A percentile compares a stretch with the other conserved stretches of the same genome.
Evolutionary conservation across 176 grass and related monocot species (phyloP).

Genomic region (Urochloa ruziziensis): DNA sequence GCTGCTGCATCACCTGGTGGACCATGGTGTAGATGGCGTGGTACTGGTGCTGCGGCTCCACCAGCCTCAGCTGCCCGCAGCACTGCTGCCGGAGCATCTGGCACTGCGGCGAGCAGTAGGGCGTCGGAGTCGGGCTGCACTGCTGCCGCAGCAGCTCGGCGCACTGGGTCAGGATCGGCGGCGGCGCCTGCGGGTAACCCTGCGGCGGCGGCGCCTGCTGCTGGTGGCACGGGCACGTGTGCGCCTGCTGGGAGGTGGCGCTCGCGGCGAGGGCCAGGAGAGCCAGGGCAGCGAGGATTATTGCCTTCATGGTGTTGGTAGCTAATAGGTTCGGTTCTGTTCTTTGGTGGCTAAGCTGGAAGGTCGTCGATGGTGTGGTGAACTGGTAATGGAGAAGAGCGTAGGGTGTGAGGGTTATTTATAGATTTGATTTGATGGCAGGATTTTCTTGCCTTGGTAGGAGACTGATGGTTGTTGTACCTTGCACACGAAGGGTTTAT

Average conservation of each 20-base stretch:
- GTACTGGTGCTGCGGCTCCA: background rate
- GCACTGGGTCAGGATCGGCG: background rate
- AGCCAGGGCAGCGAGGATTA: background rate
- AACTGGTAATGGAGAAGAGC: background rate
- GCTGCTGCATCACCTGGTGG: background rate
- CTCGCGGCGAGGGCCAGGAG: background rate
- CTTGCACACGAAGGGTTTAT: background rate
- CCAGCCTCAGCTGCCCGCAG: slow-evolving; percentile 13
- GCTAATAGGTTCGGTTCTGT: background rate
- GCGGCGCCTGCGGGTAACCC: background rate
- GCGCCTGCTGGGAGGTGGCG: background rate
- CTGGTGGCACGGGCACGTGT: background rate
- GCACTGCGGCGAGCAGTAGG: background rate
- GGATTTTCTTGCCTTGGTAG: too few relatives aligned
- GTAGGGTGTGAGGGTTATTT: background rate
- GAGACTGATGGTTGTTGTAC: background rate
- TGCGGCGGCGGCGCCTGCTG: background rate
- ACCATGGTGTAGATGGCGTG: background rate
- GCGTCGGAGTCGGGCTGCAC: background rate
- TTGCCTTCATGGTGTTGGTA: background rate
- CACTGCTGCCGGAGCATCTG: background rate
- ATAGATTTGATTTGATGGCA: background rate
- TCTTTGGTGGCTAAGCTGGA: background rate
- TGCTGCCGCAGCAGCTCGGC: slow-evolving; percentile 7
- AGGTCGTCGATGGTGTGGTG: background rate